Evolutionary conservation across 148 eudicot genomes (phyloP).

Genomic region (Selenicereus undatus): DNA sequence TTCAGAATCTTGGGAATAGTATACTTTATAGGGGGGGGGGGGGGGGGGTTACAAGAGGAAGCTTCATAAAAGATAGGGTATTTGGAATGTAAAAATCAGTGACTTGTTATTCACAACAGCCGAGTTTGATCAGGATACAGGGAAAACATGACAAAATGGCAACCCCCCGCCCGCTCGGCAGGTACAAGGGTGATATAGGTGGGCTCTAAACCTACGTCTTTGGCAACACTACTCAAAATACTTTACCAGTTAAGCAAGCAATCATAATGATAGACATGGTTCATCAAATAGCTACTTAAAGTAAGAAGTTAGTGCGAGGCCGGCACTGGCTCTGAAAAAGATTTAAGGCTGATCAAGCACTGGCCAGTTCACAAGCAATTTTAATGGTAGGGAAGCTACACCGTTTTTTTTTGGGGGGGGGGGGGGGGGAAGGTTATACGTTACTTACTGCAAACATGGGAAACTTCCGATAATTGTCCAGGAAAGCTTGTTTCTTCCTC

Average conservation of each 20-base stretch:
- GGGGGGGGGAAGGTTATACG: not conserved
- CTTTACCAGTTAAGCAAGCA: too few species aligned
- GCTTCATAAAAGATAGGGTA: too few species aligned
- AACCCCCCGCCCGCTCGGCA: too few species aligned
- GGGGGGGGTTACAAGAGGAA: not conserved
- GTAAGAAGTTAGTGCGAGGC: not conserved
- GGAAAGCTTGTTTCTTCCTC: constrained; percentile 97
- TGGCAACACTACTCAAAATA: too few species aligned
- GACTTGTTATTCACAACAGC: not conserved
- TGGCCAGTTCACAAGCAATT: not conserved
- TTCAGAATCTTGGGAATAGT: not conserved
- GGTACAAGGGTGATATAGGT: too few species aligned
- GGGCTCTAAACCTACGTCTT: too few species aligned
- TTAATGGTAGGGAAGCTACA: not conserved
- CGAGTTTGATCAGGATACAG: not conserved
- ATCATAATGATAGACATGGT: not conserved
- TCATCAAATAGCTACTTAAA: not conserved
- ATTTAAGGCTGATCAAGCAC: not conserved
- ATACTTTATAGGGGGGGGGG: not conserved
- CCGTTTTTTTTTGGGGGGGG: too few species aligned
- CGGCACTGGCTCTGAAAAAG: not conserved
- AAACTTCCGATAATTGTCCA: constrained; percentile 90
- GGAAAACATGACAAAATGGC: not conserved
- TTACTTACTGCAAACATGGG: constrained; percentile 95
- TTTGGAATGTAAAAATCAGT: too few species aligned